Conservation (phyloP, 495 filamentous ascomycete species). For the Pseudevernia furfuracea region DNA sequence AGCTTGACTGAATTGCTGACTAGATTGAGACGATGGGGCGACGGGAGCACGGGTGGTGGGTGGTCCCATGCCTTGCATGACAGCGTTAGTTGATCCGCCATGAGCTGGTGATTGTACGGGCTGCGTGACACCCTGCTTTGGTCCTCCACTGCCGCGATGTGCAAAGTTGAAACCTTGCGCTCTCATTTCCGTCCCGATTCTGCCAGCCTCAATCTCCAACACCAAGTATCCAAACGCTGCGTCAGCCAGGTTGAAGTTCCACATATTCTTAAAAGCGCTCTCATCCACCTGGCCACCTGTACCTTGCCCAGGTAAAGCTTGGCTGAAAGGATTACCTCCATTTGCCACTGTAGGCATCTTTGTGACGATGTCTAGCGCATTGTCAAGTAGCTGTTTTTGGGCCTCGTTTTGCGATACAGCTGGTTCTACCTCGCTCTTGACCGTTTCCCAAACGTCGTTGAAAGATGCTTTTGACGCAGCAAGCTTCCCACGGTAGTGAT, state of each 20-base stretch:
- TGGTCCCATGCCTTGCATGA: constrained; percentile 27
- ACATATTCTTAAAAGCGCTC: constrained; percentile 99
- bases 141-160: constrained; percentile 60
- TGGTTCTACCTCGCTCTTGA: constrained; percentile 87
- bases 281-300: constrained; percentile 89
- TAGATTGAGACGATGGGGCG: constrained; percentile 30
- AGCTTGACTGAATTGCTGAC: constrained; percentile 30
- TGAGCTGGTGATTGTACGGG: constrained; percentile 31
- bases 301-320: constrained; percentile 62
- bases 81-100: constrained; percentile 23
- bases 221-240: constrained; percentile 95
- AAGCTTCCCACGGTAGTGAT: constrained; percentile 98
- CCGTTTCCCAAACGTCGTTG: constrained; percentile 99
- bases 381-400: constrained; percentile 81
- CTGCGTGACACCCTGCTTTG: constrained; percentile 37
- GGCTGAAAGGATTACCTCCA: constrained; percentile 94
- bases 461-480: constrained; percentile 99
- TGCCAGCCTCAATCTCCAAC: constrained; percentile 83
- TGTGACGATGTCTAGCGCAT: constrained; percentile 81
- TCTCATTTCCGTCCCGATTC: constrained; percentile 96
- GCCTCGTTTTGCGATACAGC: constrained; percentile 87
- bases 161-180: constrained; percentile 99
- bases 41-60: constrained; percentile 26
- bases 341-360: constrained; percentile 95
- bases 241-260: constrained; percentile 99